A percentile compares a stretch with the other conserved stretches of the same genome.
Conservation (phyloP, 768 basidiomycete genomes). For the Pleurotus ostreatus region DNA sequence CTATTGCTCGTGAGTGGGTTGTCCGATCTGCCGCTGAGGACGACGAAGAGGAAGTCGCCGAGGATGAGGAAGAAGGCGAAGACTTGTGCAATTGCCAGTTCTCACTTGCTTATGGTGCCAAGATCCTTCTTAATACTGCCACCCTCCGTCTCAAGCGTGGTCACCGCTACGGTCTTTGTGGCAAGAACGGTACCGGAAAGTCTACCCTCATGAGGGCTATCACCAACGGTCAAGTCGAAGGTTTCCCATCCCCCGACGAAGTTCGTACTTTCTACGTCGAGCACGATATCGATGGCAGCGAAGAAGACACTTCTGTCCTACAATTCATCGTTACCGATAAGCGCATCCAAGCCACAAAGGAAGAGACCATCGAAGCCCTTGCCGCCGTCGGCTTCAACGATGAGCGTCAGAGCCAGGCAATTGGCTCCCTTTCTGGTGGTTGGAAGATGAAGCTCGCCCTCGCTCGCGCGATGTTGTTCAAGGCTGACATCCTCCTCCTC, state of each 20-base stretch:
- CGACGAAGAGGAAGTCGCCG: constrained; percentile 60
- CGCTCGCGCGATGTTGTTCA: constrained; percentile 96
- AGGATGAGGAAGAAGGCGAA: constrained; percentile 97
- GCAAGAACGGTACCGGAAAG: constrained; percentile 98
- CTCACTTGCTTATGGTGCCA: constrained; percentile 98
- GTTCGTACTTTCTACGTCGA: constrained; percentile 99
- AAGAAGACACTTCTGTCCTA: constrained; percentile 86
- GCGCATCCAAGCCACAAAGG: constrained; percentile 67
- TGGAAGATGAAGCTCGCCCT: constrained; percentile 99
- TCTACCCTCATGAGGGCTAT: constrained; percentile 92
- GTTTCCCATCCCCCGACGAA: constrained; percentile 95
- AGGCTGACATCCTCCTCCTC: constrained; percentile 93
- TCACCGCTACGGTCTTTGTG: constrained; percentile 97
- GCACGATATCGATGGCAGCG: constrained; percentile 97
- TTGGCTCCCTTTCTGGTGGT: constrained; percentile 92
- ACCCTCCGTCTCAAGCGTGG: constrained; percentile 97
- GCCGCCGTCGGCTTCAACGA: constrained; percentile 90
- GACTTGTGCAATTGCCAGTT: constrained; percentile 99
- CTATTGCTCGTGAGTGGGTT: constrained; percentile 79
- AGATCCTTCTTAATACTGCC: constrained; percentile 96
- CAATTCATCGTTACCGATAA: constrained; percentile 84
- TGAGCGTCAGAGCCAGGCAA: constrained; percentile 79
- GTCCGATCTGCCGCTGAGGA: constrained; percentile 85
- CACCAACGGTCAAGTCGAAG: constrained; percentile 93
- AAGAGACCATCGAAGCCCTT: constrained; percentile 77